Evolutionary conservation across 805 yeast genomes (phyloP), one percentile per base, ranked within the genome.

Genomic region (Cyberlindnera americana): DNA sequence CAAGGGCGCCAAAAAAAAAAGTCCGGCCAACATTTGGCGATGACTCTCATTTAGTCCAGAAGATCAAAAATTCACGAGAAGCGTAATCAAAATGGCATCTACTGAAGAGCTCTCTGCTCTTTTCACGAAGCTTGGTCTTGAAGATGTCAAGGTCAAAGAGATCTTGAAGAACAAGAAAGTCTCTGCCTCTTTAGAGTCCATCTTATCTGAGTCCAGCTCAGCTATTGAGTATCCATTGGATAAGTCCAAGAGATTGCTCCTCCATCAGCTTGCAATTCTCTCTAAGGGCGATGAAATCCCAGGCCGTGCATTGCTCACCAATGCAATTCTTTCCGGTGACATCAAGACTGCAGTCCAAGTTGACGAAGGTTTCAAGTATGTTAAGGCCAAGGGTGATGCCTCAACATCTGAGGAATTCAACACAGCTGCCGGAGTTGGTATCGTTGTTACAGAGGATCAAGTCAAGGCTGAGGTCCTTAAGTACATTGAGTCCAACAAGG

Each of bases 91-190:
- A 9, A 44, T 46, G 50, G 37, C 50, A 6, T 48, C 50, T 24
- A 54, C 65, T 19, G 74, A 68, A 25, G 65, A 59, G 15, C 50
- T 70, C 14, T 56, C 66, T 18, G 43, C 49, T 22, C 50, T 53
- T 4, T 62, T 70, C 37, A 50, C 57, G 39, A 46, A 50, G n/a
- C 48, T 82, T 42, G 95, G 95, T 12, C 77, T 85, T 50, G 78
- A 75, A 51, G 91, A 83, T 14, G 70, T 78, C 51, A 87, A 86
- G 60, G 71, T 85, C 44, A 76, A 78, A 35, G 98, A 93, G 57
- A 81, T 89, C 41, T 62, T 78, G 41, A 91, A 88, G 62, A 91
- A 93, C 67, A 80, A 81, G 59, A 90, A 90, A 62, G 95, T 90
- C 29, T 75, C 91, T 14, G 67, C 69, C 29, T 77, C 95, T 2